Conservation (phyloP, 2,329 filamentous ascomycete species). For the Dryadomyces sulphureus region DNA sequence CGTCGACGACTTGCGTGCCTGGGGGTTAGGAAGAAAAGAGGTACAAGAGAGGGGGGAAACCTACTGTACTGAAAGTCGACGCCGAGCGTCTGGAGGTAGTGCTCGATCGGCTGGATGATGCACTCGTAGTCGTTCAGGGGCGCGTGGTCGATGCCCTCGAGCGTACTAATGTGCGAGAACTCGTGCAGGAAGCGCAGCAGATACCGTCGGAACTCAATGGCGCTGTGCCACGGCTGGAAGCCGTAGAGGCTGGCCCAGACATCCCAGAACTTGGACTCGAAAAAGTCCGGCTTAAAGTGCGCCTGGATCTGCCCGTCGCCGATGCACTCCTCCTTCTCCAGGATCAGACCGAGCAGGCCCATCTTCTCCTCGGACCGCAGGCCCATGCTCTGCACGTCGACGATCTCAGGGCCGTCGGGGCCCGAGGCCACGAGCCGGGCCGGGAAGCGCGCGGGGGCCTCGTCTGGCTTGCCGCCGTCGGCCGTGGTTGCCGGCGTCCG, state of each 20-base stretch:
- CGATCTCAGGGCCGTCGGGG: slow-evolving; percentile 11
- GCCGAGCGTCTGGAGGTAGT: slow-evolving; percentile 14
- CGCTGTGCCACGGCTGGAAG: slow-evolving; percentile 18
- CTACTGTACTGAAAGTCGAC: slow-evolving; percentile 15
- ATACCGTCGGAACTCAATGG: slow-evolving; percentile 17
- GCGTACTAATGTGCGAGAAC: slow-evolving; percentile 14
- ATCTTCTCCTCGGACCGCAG: slow-evolving; percentile 11
- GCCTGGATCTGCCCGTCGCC: slow-evolving; percentile 9
- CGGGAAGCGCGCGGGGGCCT: slow-evolving; percentile 6
- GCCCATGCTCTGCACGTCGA: slow-evolving; percentile 14
- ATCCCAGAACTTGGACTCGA: slow-evolving; percentile 18
- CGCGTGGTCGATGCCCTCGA: slow-evolving; percentile 15
- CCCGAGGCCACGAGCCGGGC: slow-evolving; percentile 13
- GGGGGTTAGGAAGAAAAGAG: not conserved
- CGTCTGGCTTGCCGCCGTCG: too few relatives aligned
- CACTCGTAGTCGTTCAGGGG: slow-evolving; percentile 17
- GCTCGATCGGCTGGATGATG: slow-evolving; percentile 15
- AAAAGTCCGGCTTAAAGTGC: slow-evolving; percentile 13
- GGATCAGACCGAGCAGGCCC: slow-evolving; percentile 12
- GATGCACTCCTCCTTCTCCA: slow-evolving; percentile 6
- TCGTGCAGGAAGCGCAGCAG: slow-evolving; percentile 17
- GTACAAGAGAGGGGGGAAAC: not conserved
- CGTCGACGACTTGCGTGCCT: slow-evolving; percentile 4
- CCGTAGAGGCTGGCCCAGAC: slow-evolving; percentile 18
- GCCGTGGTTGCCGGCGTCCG: not conserved